phyloP scores from a whole-genome alignment of 257 asterid genomes.

The Nicotiana obtusifolia region DNA sequence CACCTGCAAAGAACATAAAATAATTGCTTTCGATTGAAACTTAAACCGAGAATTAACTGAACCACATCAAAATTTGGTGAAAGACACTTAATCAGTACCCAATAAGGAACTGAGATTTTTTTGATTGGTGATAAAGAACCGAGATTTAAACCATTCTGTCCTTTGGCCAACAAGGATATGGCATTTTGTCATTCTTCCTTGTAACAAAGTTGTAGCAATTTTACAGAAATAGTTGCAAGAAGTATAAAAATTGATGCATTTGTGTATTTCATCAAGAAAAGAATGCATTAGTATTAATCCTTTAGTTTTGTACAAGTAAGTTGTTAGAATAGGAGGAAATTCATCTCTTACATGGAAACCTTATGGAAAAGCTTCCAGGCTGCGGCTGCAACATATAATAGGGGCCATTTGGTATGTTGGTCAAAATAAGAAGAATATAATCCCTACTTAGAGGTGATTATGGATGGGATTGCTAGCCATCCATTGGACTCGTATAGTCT shows the following conservation, averaged over 20 bases:
- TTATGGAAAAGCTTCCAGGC: background rate
- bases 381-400: background rate
- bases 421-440: background rate
- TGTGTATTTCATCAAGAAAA: background rate
- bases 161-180: background rate
- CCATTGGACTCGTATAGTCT: background rate
- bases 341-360: background rate
- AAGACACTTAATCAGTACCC: background rate
- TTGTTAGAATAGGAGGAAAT: background rate
- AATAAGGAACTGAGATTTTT: background rate
- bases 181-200: background rate
- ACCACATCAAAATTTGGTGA: background rate
- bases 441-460: background rate
- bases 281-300: background rate
- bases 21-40: background rate
- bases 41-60: background rate
- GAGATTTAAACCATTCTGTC: background rate
- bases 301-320: background rate
- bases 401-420: background rate
- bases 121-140: background rate
- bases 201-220: background rate
- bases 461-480: background rate
- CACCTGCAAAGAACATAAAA: conserved; percentile 49
- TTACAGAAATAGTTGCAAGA: background rate
- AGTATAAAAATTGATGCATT: background rate